These are phyloP conservation scores for Talaromyces islandicus DNA, from an alignment of 2,329 filamentous ascomycete species.

Conservation along the genomic window DNA sequence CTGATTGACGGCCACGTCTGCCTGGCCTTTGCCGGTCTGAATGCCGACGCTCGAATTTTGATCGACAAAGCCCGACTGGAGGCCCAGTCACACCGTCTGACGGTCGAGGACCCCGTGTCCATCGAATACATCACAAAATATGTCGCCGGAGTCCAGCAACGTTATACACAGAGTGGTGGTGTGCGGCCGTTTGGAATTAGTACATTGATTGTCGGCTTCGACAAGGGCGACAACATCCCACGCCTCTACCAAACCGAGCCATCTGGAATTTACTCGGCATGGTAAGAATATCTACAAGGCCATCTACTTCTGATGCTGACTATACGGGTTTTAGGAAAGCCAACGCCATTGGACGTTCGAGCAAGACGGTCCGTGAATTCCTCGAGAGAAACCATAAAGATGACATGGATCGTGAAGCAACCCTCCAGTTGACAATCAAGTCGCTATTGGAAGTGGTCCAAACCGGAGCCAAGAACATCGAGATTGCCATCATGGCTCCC, in stretches of 20 bases:
- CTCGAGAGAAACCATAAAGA: slow-evolving; percentile 98
- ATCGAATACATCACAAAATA: slow-evolving; percentile 99
- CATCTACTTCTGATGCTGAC: slow-evolving; percentile 9
- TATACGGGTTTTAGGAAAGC: slow-evolving; percentile 71
- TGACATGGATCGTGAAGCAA: slow-evolving; percentile 92
- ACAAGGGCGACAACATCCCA: slow-evolving; percentile 82
- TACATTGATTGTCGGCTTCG: slow-evolving; percentile 97
- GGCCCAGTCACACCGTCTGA: slow-evolving; percentile 93
- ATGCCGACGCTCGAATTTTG: slow-evolving; percentile 94
- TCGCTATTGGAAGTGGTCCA: slow-evolving; percentile 96
- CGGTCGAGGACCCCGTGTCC: slow-evolving; percentile 92
- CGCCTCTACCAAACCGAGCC: slow-evolving; percentile 97
- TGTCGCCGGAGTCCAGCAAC: slow-evolving; percentile 93
- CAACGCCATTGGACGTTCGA: slow-evolving; percentile 95
- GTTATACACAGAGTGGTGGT: slow-evolving; percentile 98
- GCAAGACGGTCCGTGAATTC: slow-evolving; percentile 98
- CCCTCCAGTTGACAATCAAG: slow-evolving; percentile 96
- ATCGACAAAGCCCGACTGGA: slow-evolving; percentile 97
- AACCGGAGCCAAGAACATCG: slow-evolving; percentile 98
- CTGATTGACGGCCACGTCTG: slow-evolving; percentile 93
- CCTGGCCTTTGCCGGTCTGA: slow-evolving; percentile 93
- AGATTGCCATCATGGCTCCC: slow-evolving; percentile 96
- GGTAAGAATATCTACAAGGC: slow-evolving; percentile 52
- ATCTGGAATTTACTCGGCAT: slow-evolving; percentile 98
- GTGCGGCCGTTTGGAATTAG: slow-evolving; percentile 98